A percentile compares a stretch with the other conserved stretches of the same genome.
Conservation (phyloP, 2,329 filamentous ascomycete species). For the Atkinsonella hypoxylon region DNA sequence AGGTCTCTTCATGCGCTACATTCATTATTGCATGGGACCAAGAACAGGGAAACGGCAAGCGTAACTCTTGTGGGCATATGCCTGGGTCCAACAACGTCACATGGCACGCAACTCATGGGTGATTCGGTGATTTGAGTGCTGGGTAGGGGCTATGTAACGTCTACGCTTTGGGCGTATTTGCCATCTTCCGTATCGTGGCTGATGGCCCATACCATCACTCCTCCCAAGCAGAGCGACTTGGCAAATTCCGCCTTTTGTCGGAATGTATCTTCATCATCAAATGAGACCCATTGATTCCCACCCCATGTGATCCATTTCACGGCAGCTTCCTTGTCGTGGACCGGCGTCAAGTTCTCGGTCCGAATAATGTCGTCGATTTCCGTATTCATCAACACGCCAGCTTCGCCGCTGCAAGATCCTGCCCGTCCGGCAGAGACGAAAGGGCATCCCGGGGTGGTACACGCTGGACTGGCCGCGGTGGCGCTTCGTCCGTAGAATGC, state of each 20-base stretch:
- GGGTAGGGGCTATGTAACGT: too few relatives aligned
- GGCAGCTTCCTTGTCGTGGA: not conserved
- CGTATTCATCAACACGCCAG: not conserved
- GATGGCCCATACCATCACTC: conserved; percentile 15
- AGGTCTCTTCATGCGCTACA: too few relatives aligned
- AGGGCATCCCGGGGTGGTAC: conserved; percentile 14
- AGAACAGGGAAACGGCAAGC: too few relatives aligned
- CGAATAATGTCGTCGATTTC: not conserved
- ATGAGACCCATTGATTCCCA: conserved; percentile 16
- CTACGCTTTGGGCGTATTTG: too few relatives aligned
- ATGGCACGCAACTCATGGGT: too few relatives aligned
- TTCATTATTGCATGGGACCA: too few relatives aligned
- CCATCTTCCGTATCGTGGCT: too few relatives aligned
- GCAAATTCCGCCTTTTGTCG: conserved; percentile 16
- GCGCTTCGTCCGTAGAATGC: conserved; percentile 28
- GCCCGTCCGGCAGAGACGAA: not conserved
- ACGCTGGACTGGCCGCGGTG: conserved; percentile 5
- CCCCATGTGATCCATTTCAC: conserved; percentile 12
- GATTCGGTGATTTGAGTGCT: too few relatives aligned
- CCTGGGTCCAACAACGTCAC: too few relatives aligned
- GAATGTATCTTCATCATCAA: conserved; percentile 19
- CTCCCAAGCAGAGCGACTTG: conserved; percentile 14
- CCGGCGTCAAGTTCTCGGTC: not conserved
- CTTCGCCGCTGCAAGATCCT: not conserved
- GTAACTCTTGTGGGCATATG: too few relatives aligned